These are phyloP conservation scores for Fusarium euwallaceae DNA, from an alignment of 2,329 filamentous ascomycete genomes.

Conservation along the genomic window DNA sequence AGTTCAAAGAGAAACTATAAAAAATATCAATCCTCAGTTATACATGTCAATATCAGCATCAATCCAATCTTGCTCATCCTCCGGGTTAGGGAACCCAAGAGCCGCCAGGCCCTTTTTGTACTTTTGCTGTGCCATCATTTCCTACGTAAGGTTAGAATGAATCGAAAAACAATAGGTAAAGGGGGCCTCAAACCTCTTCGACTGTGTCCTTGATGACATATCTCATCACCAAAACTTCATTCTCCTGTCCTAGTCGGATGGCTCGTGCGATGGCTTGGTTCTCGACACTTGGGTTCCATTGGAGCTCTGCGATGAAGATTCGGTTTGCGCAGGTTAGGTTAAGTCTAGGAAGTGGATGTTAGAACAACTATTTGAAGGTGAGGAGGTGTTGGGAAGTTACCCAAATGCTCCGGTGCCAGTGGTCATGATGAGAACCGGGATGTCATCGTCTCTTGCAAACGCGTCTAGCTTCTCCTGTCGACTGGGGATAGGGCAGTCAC, in stretches of 20 bases:
- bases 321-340: slow-evolving; percentile 63
- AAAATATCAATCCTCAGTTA: too few relatives aligned
- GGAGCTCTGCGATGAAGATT: slow-evolving; percentile 65
- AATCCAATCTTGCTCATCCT: not conserved
- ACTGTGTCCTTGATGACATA: slow-evolving; percentile 60
- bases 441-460: slow-evolving; percentile 49
- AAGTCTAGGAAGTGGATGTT: slow-evolving; percentile 47
- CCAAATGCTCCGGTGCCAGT: slow-evolving; percentile 65
- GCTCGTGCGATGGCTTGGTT: slow-evolving; percentile 65
- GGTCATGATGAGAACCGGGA: slow-evolving; percentile 64
- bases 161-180: accelerated
- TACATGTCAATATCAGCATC: too few relatives aligned
- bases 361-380: not conserved
- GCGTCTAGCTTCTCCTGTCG: slow-evolving; percentile 55
- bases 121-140: not conserved
- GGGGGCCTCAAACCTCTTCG: slow-evolving; percentile 53
- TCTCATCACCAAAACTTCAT: slow-evolving; percentile 58
- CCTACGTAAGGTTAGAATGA: not conserved
- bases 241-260: slow-evolving; percentile 60
- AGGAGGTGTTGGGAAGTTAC: slow-evolving; percentile 42
- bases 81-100: not conserved
- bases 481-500: slow-evolving; percentile 52
- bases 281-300: slow-evolving; percentile 68
- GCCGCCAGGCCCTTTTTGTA: not conserved
- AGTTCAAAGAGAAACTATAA: too few relatives aligned